Evolutionary conservation across 2,329 filamentous ascomycete species (phyloP).

Genomic region (Chrysoporthe austroafricana): DNA sequence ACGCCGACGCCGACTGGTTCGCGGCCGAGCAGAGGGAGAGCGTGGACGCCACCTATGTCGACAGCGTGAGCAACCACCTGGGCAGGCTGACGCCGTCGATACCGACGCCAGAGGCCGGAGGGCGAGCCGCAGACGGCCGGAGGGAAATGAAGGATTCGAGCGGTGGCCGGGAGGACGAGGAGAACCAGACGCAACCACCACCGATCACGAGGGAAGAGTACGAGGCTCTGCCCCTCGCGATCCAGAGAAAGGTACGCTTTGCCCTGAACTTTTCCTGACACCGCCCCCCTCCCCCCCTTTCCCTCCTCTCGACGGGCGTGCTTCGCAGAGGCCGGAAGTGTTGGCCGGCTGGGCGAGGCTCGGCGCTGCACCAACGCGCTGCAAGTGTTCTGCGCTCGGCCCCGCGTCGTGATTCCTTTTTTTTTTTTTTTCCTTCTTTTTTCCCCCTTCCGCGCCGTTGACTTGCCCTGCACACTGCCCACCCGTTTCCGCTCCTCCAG

Average conservation of each 20-base stretch:
- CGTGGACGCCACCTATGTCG: constrained; percentile 18
- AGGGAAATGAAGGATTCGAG: constrained; percentile 22
- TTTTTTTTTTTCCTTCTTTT: neutral
- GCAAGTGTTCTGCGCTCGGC: neutral
- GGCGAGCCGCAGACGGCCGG: constrained; percentile 16
- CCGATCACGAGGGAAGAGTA: constrained; percentile 51
- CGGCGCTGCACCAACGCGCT: too few species aligned
- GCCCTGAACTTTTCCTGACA: constrained; percentile 4
- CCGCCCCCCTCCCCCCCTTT: neutral
- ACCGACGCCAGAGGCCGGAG: constrained; percentile 11
- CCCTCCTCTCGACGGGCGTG: neutral
- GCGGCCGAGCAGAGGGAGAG: constrained; percentile 10
- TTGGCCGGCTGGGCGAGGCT: neutral
- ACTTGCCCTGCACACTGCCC: neutral
- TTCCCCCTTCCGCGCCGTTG: neutral
- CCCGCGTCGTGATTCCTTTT: neutral
- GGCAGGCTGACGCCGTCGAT: constrained; percentile 17
- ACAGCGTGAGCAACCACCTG: constrained; percentile 22
- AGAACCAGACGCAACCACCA: constrained; percentile 12
- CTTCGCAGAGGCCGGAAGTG: neutral
- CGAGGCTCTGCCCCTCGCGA: constrained; percentile 53
- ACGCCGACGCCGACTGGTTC: constrained; percentile 12
- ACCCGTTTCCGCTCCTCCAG: neutral
- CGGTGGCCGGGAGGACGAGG: constrained; percentile 15
- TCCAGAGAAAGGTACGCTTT: constrained; percentile 54